phyloP scores from a whole-genome alignment of 352 stramenopile genomes.

The Phytopythium kandeliae region DNA sequence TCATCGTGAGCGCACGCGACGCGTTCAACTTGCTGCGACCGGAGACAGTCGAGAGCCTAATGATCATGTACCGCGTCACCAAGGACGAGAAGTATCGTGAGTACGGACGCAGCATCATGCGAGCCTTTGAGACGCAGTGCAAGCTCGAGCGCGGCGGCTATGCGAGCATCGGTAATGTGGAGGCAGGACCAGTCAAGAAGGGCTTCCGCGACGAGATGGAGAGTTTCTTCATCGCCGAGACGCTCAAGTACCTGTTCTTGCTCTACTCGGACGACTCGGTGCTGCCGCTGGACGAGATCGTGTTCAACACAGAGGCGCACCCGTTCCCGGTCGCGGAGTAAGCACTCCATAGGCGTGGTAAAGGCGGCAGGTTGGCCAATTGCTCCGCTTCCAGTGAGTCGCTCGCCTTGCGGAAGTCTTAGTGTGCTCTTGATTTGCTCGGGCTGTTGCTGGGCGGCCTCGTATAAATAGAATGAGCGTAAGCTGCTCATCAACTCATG shows the following conservation, averaged over 20 bases:
- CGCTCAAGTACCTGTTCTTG: conserved; percentile 93
- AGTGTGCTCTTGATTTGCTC: too few species aligned
- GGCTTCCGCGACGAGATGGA: conserved; percentile 80
- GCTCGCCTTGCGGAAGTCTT: too few species aligned
- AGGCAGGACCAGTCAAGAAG: conserved; percentile 28
- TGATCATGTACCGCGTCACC: conserved; percentile 89
- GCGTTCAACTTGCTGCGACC: conserved; percentile 85
- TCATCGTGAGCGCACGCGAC: conserved; percentile 51
- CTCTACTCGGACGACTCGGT: conserved; percentile 85
- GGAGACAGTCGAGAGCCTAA: conserved; percentile 91
- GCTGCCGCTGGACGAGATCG: conserved; percentile 73
- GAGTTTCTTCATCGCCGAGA: conserved; percentile 92
- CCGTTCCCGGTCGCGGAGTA: conserved; percentile 53
- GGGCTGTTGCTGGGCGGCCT: too few species aligned
- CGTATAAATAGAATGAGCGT: background rate
- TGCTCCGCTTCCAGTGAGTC: too few species aligned
- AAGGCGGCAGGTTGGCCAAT: too few species aligned
- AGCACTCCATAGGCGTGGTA: too few species aligned
- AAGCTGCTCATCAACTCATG: too few species aligned
- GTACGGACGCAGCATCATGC: conserved; percentile 84
- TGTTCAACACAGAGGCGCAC: conserved; percentile 90
- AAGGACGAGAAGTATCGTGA: conserved; percentile 84
- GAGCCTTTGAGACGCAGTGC: conserved; percentile 78
- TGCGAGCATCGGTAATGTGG: conserved; percentile 52
- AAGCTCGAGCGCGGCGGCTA: conserved; percentile 59